Evolutionary conservation across 345 rosid genomes (phyloP).

Genomic region (Salix suchowensis): DNA sequence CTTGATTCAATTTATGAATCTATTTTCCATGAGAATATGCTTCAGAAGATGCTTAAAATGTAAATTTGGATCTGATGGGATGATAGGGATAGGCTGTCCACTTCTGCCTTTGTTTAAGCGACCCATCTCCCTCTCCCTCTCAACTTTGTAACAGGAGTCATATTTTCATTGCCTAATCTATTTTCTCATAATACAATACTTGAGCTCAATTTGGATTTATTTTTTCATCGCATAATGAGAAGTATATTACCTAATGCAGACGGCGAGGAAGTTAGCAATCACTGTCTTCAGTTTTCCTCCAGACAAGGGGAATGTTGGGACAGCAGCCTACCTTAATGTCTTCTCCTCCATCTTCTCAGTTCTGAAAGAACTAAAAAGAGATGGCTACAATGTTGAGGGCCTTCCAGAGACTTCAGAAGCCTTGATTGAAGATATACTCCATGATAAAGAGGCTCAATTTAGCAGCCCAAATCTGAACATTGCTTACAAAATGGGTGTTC

Average conservation of each 20-base stretch:
- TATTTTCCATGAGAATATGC: neutral
- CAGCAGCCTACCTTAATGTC: constrained; percentile 93
- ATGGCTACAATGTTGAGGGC: constrained; percentile 86
- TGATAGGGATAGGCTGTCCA: neutral
- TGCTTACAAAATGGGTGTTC: constrained; percentile 87
- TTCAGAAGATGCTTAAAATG: neutral
- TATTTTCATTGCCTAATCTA: neutral
- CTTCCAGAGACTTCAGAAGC: constrained; percentile 93
- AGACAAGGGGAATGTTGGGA: constrained; percentile 92
- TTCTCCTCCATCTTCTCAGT: constrained; percentile 93
- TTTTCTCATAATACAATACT: neutral
- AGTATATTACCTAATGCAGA: constrained; percentile 39
- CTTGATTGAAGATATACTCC: constrained; percentile 80
- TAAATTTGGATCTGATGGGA: constrained; percentile 3
- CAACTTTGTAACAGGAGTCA: neutral
- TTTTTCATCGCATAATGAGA: constrained; percentile 15
- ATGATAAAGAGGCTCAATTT: constrained; percentile 96
- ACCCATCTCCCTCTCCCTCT: neutral
- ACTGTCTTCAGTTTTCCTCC: constrained; percentile 99
- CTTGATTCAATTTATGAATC: neutral
- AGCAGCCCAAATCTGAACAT: constrained; percentile 91
- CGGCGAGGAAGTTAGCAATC: constrained; percentile 82
- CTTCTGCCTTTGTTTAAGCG: neutral
- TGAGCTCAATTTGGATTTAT: neutral
- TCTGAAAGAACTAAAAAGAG: constrained; percentile 65